phyloP scores from a whole-genome alignment of 768 basidiomycete genomes.

The Pholiota molesta region DNA sequence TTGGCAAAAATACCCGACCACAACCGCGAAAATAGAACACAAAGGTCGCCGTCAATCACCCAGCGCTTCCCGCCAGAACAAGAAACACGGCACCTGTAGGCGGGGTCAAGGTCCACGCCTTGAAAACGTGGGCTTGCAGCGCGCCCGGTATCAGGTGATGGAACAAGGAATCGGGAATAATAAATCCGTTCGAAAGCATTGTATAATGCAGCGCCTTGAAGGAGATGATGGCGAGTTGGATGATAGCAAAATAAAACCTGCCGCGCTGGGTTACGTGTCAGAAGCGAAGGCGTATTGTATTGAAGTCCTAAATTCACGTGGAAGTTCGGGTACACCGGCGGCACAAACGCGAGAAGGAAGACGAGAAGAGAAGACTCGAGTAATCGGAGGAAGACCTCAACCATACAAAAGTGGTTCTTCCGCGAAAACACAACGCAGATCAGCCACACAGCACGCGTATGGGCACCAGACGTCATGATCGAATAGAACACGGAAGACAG shows the following conservation, averaged over 20 bases:
- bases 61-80: background rate
- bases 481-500: background rate
- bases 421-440: background rate
- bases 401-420: background rate
- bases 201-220: background rate
- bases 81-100: background rate
- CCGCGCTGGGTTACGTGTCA: background rate
- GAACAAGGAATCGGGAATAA: slow-evolving; percentile 7
- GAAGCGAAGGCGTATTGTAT: background rate
- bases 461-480: background rate
- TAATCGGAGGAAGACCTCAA: background rate
- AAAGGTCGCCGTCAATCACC: background rate
- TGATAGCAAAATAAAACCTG: background rate
- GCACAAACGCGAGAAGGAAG: background rate
- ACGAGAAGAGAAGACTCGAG: background rate
- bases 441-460: background rate
- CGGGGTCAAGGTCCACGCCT: background rate
- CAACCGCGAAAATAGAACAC: background rate
- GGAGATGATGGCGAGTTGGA: background rate
- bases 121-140: background rate
- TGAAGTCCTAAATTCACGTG: background rate
- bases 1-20: background rate
- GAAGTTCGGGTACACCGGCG: background rate
- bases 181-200: slow-evolving; percentile 5
- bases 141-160: background rate